Evolutionary conservation across 2,329 filamentous ascomycete species (phyloP), one percentile per base, ranked within the genome.

Genomic region (Pestalotiopsis sp.): DNA sequence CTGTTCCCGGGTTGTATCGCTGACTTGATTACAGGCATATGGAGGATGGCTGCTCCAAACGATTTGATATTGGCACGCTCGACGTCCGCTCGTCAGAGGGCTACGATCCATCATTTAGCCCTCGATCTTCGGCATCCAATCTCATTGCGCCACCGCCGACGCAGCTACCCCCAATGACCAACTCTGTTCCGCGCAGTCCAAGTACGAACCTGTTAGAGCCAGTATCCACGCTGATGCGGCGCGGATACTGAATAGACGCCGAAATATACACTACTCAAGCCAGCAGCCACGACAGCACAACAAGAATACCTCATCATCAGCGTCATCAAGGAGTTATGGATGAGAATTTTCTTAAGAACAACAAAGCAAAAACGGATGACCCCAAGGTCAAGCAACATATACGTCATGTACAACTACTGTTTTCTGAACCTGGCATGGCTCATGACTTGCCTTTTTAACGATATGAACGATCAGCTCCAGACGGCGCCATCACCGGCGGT

Each of bases 21-120:
- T 70, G 31, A 67, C 12, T 31, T 31, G 36, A 67, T 57, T 70
- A n/a, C 72, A 94, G 92, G 76, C 92, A 95, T 74, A 90, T 92
- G 84, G 91, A 92, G 78, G 92, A 94, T 74, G 92, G 92, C 14
- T 94, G 92, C 76, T 87, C 91, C 13, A 91, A 89, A 74, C 85
- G 92, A 60, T 90, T 91, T 73, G 87, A 88, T 71, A 82, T 89
- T 60, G 84, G 84, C 49, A 87, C 83, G 2, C 79, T 87, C 56
- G 85, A 87, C 70, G 72, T 87, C 64, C 76, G 75, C 31, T 36
- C 31, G 38, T 59, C 41, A 4, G 67, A 69, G 41, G 67, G 57
- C 49, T 66, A 69, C 67, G 64, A 69, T 39, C 31, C 63, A 14
- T 66, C 63, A 11, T 56, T 57, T 14, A 27, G 14, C 62, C 45